Percentiles rank a stretch among this genome's conserved stretches.
phyloP scores from a whole-genome alignment of 2,329 filamentous ascomycete genomes.

The Diplodia intermedia region DNA sequence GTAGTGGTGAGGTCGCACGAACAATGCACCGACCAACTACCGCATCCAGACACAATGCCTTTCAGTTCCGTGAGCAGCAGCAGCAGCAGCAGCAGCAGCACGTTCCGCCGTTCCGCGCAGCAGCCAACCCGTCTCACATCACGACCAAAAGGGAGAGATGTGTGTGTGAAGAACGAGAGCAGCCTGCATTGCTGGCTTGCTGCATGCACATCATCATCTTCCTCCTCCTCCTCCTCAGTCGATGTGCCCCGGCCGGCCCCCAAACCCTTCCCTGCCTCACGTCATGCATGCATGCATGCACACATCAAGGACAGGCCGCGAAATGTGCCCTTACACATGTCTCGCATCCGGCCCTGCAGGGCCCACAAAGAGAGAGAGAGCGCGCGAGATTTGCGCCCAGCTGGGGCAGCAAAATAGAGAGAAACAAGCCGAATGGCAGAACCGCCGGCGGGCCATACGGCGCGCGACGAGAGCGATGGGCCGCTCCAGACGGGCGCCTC shows the following conservation, averaged over 20 bases:
- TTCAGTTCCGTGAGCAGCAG: background rate
- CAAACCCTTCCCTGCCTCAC: background rate
- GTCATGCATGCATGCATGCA: conserved; percentile 2
- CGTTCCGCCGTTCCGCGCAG: too few species aligned
- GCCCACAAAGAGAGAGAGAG: too few species aligned
- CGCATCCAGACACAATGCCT: background rate
- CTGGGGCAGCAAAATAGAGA: too few species aligned
- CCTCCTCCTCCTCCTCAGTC: background rate
- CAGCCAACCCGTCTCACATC: conserved; percentile 15
- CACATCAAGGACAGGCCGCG: too few species aligned
- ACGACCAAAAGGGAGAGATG: background rate
- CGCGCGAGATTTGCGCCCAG: too few species aligned
- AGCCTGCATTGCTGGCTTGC: background rate
- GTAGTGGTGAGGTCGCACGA: background rate
- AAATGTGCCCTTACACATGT: conserved; percentile 4
- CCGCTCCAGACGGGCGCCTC: background rate
- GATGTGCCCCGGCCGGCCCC: background rate
- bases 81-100: too few species aligned
- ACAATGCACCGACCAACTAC: background rate
- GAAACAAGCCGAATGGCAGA: background rate
- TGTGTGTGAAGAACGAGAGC: background rate
- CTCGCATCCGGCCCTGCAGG: conserved; percentile 12
- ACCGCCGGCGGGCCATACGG: background rate
- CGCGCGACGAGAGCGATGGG: background rate
- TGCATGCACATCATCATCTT: conserved; percentile 19